Evolutionary conservation across 2,329 filamentous ascomycete genomes (phyloP).

Genomic region (Corinectria fuckeliana): DNA sequence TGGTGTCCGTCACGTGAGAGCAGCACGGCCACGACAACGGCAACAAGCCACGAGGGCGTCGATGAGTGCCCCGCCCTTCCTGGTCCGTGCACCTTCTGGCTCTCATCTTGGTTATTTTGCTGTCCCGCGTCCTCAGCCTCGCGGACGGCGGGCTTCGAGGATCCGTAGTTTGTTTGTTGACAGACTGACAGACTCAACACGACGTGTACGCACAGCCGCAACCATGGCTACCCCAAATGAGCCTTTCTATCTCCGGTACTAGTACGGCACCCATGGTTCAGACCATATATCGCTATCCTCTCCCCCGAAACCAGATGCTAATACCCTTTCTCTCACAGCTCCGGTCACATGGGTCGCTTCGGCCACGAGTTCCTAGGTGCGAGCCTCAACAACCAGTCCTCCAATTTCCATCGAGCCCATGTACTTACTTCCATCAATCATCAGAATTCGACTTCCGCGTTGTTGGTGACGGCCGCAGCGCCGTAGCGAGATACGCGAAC

Average conservation of each 20-base stretch:
- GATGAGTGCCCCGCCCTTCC: slow-evolving; percentile 30
- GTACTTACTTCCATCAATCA: slow-evolving; percentile 15
- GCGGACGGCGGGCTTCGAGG: slow-evolving; percentile 15
- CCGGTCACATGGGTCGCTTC: slow-evolving; percentile 95
- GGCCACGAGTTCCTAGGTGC: slow-evolving; percentile 96
- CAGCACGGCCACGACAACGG: slow-evolving; percentile 18
- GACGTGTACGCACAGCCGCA: slow-evolving; percentile 25
- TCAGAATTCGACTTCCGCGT: slow-evolving; percentile 96
- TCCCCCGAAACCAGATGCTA: slow-evolving; percentile 9
- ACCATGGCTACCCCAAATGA: slow-evolving; percentile 74
- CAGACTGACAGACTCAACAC: slow-evolving; percentile 6
- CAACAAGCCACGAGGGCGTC: slow-evolving; percentile 15
- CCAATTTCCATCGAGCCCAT: background rate
- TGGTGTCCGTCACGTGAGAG: slow-evolving; percentile 42
- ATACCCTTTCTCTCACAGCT: slow-evolving; percentile 61
- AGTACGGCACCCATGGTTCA: slow-evolving; percentile 65
- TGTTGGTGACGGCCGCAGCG: slow-evolving; percentile 89
- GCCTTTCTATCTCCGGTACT: slow-evolving; percentile 95
- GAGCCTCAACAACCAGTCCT: slow-evolving; percentile 3
- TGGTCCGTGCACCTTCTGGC: slow-evolving; percentile 26
- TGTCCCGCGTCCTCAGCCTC: slow-evolving; percentile 37
- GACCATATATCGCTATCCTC: background rate
- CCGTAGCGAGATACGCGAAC: slow-evolving; percentile 95
- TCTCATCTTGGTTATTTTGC: slow-evolving; percentile 16
- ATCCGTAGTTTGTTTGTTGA: slow-evolving; percentile 13